Base-by-base conservation (phyloP, 805 yeast species). In the Starmerella lactis-condensi region DNA sequence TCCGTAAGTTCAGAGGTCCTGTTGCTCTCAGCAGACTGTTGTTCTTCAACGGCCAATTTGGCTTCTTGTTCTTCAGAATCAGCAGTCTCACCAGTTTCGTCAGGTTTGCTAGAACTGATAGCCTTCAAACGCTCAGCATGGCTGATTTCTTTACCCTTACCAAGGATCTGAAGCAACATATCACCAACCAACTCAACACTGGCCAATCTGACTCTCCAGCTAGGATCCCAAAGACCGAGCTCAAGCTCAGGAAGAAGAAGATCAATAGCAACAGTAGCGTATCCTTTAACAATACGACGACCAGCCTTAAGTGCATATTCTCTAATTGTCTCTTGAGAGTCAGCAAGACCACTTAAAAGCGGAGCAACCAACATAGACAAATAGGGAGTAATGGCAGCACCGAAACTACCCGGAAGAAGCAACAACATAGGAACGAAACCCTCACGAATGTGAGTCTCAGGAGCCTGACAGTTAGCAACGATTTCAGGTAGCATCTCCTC, bases 101-200 rank as follows among this genome's bases (percentile, higher is more conserved):
- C 23, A 72, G 44, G 42, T 8, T 36, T 36, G 9, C 39, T 41
- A 15, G 17, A 25, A 3, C 38, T 34, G 10, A 40, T 24, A 6
- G 47, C 43, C 11, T 42, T 47, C 28, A 42, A 36, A 6, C 44
- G 46, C 14, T 41, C 41, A 37, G 61, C 56, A 22, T 57, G 56
- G 3, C 37, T 22, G 18, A 10, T 25, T 10, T 32, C 14, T 28
- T 49, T 48, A 22, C 58, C 60, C 14, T 53, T 59, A 52, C 96
- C 98, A 26, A 93, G 75, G 44, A 89, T 73, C 59, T 85, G 93
- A 73, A 78, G 83, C 45, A 89, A 61, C 47, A 89, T 62, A 43
- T 89, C 98, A 42, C 98, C 96, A 5, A 93, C 75, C 41, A 89
- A 75, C 57, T 83, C 94, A 26, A 89, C 91, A 22, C 95, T 82